phyloP scores from a whole-genome alignment of 2,329 filamentous ascomycete genomes.

The Phialophora expanda region DNA sequence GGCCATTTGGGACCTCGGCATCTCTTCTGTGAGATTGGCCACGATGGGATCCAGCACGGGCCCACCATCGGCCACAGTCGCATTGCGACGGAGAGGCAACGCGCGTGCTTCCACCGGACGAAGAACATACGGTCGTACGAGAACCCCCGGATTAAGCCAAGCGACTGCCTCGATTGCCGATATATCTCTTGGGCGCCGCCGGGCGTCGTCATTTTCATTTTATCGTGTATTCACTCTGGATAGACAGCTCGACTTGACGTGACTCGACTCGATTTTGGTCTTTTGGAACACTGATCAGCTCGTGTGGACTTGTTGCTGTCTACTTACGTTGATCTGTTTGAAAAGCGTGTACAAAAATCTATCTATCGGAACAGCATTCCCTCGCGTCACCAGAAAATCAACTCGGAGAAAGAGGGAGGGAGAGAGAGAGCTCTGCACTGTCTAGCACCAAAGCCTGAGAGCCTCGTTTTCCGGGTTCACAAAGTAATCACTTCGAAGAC shows the following conservation, averaged over 20 bases:
- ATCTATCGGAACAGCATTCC: neutral
- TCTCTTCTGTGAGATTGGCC: neutral
- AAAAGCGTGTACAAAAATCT: neutral
- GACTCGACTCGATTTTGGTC: neutral
- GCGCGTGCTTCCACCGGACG: conserved; percentile 2
- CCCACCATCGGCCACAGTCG: conserved; percentile 11
- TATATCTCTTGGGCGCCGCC: neutral
- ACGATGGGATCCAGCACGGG: neutral
- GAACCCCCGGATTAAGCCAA: neutral
- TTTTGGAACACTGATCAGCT: neutral
- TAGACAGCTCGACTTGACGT: neutral
- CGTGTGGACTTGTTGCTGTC: neutral
- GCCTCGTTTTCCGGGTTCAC: neutral
- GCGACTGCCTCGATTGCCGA: neutral
- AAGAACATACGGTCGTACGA: neutral
- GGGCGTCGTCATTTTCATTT: neutral
- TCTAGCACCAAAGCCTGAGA: neutral
- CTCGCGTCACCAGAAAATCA: neutral
- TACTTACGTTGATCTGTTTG: neutral
- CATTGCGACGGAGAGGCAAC: conserved; percentile 8
- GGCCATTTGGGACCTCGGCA: neutral
- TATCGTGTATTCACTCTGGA: neutral
- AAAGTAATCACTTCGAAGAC: neutral
- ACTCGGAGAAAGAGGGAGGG: neutral
- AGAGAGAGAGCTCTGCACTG: neutral